Conservation (phyloP, 495 filamentous ascomycete genomes). For the Neurospora sp. region DNA sequence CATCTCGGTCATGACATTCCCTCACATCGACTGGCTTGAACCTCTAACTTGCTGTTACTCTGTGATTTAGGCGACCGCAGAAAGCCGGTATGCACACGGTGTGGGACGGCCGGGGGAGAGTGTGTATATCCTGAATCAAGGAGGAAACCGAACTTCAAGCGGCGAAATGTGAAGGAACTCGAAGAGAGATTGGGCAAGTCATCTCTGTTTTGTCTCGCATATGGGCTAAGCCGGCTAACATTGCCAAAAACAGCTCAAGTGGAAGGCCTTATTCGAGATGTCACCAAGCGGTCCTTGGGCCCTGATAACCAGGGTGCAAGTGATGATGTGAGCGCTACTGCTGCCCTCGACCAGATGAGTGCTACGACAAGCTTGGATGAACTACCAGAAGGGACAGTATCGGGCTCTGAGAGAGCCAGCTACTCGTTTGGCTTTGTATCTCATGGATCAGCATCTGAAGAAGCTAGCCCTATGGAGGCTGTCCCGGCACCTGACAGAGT, state of each 20-base stretch:
- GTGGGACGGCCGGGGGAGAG: conserved; percentile 55
- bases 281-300: conserved; percentile 7
- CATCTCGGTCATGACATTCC: not conserved
- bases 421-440: not conserved
- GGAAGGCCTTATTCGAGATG: conserved; percentile 33
- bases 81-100: conserved; percentile 65
- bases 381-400: not conserved
- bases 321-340: not conserved
- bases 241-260: conserved; percentile 31
- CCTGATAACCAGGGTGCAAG: not conserved
- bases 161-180: conserved; percentile 76
- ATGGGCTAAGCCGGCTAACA: not conserved
- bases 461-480: not conserved
- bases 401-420: not conserved
- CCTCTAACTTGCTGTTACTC: conserved; percentile 5
- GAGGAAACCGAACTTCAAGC: conserved; percentile 80
- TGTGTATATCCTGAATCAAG: conserved; percentile 78
- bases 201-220: not conserved
- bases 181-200: conserved; percentile 65
- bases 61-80: conserved; percentile 38
- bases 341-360: not conserved
- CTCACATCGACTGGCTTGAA: not conserved
- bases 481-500: not conserved
- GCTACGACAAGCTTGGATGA: not conserved
- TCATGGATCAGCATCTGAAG: not conserved